A percentile compares a stretch with the other conserved stretches of the same genome.
phyloP scores from a whole-genome alignment of 2,329 filamentous ascomycete species.

The Hortaea werneckii region DNA sequence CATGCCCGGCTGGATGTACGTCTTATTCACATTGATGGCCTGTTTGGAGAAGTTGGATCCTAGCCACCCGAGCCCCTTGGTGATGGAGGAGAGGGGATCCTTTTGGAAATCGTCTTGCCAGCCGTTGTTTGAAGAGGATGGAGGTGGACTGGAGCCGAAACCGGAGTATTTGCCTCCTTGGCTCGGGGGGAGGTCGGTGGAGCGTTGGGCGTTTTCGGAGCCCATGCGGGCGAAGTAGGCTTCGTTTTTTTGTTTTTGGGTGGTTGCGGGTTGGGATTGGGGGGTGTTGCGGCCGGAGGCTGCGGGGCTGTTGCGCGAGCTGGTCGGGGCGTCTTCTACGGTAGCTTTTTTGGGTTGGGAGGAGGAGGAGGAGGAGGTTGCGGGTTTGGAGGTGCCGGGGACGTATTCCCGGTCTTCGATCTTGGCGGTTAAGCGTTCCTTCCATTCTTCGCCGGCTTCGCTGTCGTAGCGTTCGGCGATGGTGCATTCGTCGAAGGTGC shows the following conservation, averaged over 20 bases:
- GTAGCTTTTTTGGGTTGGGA: not conserved
- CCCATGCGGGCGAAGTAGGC: conserved; percentile 83
- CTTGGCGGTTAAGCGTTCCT: conserved; percentile 76
- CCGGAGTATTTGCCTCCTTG: conserved; percentile 89
- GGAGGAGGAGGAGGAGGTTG: not conserved
- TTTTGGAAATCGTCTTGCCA: conserved; percentile 81
- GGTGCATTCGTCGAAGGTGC: conserved; percentile 71
- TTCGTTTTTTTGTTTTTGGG: conserved; percentile 59
- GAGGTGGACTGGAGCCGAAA: conserved; percentile 66
- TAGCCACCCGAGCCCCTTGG: conserved; percentile 93
- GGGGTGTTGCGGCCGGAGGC: conserved; percentile 18
- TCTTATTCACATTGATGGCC: conserved; percentile 82
- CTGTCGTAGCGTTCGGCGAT: conserved; percentile 86
- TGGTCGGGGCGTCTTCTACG: conserved; percentile 8
- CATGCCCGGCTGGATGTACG: conserved; percentile 86
- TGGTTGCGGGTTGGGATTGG: conserved; percentile 11
- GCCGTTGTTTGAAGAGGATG: conserved; percentile 38
- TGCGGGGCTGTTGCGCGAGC: conserved; percentile 8
- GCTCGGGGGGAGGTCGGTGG: conserved; percentile 66
- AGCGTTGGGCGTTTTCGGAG: conserved; percentile 65
- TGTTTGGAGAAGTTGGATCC: conserved; percentile 77
- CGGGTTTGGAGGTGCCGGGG: conserved; percentile 30
- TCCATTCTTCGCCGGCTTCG: conserved; percentile 89
- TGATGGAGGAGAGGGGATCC: conserved; percentile 79
- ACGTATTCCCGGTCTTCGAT: conserved; percentile 84